A percentile compares a stretch with the other conserved stretches of the same genome.
Evolutionary conservation across 768 basidiomycete genomes (phyloP).

Genomic region (Termitomyces sp.): DNA sequence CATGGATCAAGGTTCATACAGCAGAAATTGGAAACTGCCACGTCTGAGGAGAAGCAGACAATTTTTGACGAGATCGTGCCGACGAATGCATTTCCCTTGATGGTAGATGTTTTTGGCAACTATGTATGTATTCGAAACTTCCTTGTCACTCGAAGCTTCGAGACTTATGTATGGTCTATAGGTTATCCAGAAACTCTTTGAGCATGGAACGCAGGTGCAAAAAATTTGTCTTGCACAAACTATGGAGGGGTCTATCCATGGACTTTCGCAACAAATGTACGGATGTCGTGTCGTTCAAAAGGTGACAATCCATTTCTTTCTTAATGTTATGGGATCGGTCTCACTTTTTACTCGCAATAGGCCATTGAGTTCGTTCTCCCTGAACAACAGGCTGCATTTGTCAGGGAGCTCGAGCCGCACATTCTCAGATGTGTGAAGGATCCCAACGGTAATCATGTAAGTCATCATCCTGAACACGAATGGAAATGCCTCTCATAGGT

Average conservation of each 20-base stretch:
- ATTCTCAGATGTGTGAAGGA: constrained; percentile 87
- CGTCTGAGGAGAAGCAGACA: constrained; percentile 72
- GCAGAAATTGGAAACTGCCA: constrained; percentile 72
- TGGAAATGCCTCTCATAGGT: neutral
- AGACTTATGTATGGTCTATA: constrained; percentile 23
- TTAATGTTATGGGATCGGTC: neutral
- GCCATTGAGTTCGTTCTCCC: constrained; percentile 79
- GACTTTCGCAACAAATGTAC: constrained; percentile 87
- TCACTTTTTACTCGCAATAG: constrained; percentile 34
- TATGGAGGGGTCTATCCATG: constrained; percentile 76
- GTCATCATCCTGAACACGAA: constrained; percentile 17
- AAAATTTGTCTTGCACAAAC: constrained; percentile 62
- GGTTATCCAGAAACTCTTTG: constrained; percentile 94
- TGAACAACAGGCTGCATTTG: constrained; percentile 73
- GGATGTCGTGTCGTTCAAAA: constrained; percentile 96
- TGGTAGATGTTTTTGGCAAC: constrained; percentile 95
- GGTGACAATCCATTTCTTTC: constrained; percentile 34
- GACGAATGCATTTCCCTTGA: constrained; percentile 65
- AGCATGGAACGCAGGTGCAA: constrained; percentile 76
- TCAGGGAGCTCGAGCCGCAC: constrained; percentile 75
- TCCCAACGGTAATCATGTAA: constrained; percentile 91
- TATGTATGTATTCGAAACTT: constrained; percentile 53
- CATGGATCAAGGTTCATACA: constrained; percentile 99
- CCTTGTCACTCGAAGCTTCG: neutral
- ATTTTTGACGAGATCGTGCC: constrained; percentile 90